Evolutionary conservation across 306 rosid genomes (phyloP).

Genomic region (Cajanus cajan): DNA sequence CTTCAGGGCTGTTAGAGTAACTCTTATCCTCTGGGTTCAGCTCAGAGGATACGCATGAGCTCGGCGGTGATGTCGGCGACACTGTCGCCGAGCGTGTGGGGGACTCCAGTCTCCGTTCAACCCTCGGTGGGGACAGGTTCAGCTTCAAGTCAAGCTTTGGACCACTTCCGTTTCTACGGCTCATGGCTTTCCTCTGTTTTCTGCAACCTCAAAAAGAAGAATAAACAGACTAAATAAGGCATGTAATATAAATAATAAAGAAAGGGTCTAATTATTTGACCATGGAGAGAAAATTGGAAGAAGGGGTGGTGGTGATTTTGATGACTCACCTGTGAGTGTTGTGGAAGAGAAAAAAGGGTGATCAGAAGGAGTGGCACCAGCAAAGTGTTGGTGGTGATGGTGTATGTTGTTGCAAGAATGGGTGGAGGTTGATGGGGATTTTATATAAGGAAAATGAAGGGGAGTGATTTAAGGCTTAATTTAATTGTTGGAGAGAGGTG

Average conservation of each 20-base stretch:
- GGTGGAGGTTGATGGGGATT: slow-evolving; percentile 41
- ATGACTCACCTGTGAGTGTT: background rate
- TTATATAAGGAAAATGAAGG: slow-evolving; percentile 59
- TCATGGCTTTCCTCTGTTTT: slow-evolving; percentile 47
- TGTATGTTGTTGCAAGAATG: slow-evolving; percentile 38
- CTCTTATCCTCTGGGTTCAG: slow-evolving; percentile 47
- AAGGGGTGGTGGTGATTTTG: background rate
- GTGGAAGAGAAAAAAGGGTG: background rate
- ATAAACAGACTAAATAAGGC: no score
- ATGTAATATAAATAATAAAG: background rate
- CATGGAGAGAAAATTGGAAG: background rate
- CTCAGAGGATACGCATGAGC: slow-evolving; percentile 92
- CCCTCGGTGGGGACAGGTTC: slow-evolving; percentile 87
- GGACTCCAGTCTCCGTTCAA: slow-evolving; percentile 45
- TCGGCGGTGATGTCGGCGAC: slow-evolving; percentile 81
- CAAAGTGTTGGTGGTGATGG: slow-evolving; percentile 26
- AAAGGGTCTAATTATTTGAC: slow-evolving; percentile 5
- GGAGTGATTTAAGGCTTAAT: slow-evolving; percentile 66
- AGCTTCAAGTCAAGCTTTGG: slow-evolving; percentile 89
- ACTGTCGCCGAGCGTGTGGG: slow-evolving; percentile 69
- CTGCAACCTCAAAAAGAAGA: background rate
- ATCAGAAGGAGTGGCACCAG: slow-evolving; percentile 30
- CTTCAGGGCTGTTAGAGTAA: slow-evolving; percentile 80
- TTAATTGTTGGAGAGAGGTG: slow-evolving; percentile 62
- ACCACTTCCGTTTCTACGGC: slow-evolving; percentile 62